Conservation (phyloP, 2,329 filamentous ascomycete genomes). For the Verticillium dahliae region DNA sequence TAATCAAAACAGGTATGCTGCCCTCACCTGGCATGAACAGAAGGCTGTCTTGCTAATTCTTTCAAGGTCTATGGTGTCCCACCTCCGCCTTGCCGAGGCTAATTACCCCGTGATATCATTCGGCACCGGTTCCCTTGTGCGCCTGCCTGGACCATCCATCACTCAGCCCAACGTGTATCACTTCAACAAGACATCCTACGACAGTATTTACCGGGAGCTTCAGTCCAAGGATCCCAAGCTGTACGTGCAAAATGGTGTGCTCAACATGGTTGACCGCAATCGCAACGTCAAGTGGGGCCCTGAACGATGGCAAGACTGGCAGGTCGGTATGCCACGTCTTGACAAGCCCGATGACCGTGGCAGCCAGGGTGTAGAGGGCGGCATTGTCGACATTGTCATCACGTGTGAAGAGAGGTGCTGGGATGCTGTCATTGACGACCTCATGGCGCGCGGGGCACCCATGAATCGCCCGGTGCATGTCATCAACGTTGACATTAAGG, state of each 20-base stretch:
- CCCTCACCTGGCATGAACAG: background rate
- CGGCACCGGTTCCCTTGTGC: slow-evolving; percentile 90
- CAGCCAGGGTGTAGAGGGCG: slow-evolving; percentile 73
- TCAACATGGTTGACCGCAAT: slow-evolving; percentile 95
- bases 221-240: slow-evolving; percentile 77
- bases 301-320: slow-evolving; percentile 97
- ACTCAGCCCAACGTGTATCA: slow-evolving; percentile 94
- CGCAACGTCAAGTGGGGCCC: slow-evolving; percentile 89
- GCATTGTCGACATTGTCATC: slow-evolving; percentile 88
- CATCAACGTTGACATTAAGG: slow-evolving; percentile 97
- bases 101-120: slow-evolving; percentile 96
- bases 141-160: slow-evolving; percentile 84
- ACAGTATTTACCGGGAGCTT: slow-evolving; percentile 89
- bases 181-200: slow-evolving; percentile 96
- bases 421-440: slow-evolving; percentile 93
- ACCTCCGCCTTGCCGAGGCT: slow-evolving; percentile 80
- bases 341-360: slow-evolving; percentile 73
- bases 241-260: slow-evolving; percentile 84
- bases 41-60: background rate
- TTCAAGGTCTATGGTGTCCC: slow-evolving; percentile 91
- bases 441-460: slow-evolving; percentile 76
- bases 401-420: slow-evolving; percentile 98
- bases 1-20: slow-evolving; percentile 82
- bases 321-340: slow-evolving; percentile 74
- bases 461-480: slow-evolving; percentile 93